A percentile compares a stretch with the other conserved stretches of the same genome.
Conservation (phyloP, 441 rosid genomes). For the Adansonia rubrostipa region DNA sequence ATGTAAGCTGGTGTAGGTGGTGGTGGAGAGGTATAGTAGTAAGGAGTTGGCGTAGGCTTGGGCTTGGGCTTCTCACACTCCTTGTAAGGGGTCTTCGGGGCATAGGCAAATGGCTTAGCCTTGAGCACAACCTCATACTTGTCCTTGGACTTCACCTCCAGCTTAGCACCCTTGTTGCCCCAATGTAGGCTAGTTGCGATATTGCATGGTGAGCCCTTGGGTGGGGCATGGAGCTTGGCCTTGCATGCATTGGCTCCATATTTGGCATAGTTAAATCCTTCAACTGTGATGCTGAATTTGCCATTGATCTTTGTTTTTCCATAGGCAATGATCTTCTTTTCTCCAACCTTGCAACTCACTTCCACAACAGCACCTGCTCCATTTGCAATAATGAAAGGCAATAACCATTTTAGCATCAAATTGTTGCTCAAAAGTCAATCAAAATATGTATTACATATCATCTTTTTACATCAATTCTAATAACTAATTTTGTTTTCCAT, state of each 20-base stretch:
- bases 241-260: conserved; percentile 71
- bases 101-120: conserved; percentile 81
- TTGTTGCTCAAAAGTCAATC: no score
- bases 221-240: conserved; percentile 78
- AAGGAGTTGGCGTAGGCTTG: conserved; percentile 55
- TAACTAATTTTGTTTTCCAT: no score
- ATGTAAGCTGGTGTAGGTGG: conserved; percentile 35
- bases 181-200: conserved; percentile 57
- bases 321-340: conserved; percentile 62
- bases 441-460: no score
- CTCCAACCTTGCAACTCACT: conserved; percentile 74
- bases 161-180: conserved; percentile 69
- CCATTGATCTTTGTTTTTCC: conserved; percentile 85
- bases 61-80: conserved; percentile 61
- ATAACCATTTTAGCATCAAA: no score
- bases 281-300: conserved; percentile 68
- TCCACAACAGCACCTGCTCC: conserved; percentile 45
- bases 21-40: no score
- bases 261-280: conserved; percentile 72
- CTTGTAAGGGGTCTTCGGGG: conserved; percentile 68
- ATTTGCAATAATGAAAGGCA: no score
- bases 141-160: conserved; percentile 71
- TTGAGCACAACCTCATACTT: conserved; percentile 71
- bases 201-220: conserved; percentile 68
- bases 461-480: no score